Evolutionary conservation across 2,329 filamentous ascomycete genomes (phyloP), one percentile per base, ranked within the genome.

Genomic region (Chrysoporthe austroafricana): DNA sequence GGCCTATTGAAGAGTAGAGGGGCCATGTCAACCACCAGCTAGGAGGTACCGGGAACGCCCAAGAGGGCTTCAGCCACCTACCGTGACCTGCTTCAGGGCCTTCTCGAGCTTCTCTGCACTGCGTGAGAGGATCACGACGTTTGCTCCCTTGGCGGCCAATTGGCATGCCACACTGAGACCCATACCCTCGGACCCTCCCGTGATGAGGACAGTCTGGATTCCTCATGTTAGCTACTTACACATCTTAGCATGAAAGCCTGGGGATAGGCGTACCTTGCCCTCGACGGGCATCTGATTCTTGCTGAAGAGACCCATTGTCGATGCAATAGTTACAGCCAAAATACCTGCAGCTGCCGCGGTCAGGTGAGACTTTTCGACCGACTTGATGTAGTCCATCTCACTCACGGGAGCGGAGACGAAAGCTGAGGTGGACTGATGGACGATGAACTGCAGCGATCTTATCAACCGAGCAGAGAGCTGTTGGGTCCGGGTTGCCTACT

Each of bases 261-360:
- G 65, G 26, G 3, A 43, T 50, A 67, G 16, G 75, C 82, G 62
- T 77, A 96, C 94, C 84, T 91, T 92, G 77, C 93, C 93, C 73
- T 94, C 89, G 13, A 97, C 92, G 62, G 90, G 88, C 82, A 98
- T 93, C 70, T 93, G 86, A 76, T 97, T 93, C 73, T 86, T 90
- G 62, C 83, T 78, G 68, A 93, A 91, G 68, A 90, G 76, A n/a
- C 90, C 89, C 91, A 94, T 94, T 62, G 77, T 76, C 68, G 77
- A 72, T 14, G 77, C 76, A 44, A 80, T 70, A 39, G 79, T 61
- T 16, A 81, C 61, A 14, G 78, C 77, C 43, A 80, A 69, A 62
- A 81, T 48, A 39, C 74, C 72, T 16, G 77, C 74, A 13, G 76
- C 70, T 13, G 74, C 73, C 16, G 74, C 64, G 9, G 71, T 71